Evolutionary conservation across 2,329 filamentous ascomycete genomes (phyloP).

Genomic region (Emergomyces pasteurianus): DNA sequence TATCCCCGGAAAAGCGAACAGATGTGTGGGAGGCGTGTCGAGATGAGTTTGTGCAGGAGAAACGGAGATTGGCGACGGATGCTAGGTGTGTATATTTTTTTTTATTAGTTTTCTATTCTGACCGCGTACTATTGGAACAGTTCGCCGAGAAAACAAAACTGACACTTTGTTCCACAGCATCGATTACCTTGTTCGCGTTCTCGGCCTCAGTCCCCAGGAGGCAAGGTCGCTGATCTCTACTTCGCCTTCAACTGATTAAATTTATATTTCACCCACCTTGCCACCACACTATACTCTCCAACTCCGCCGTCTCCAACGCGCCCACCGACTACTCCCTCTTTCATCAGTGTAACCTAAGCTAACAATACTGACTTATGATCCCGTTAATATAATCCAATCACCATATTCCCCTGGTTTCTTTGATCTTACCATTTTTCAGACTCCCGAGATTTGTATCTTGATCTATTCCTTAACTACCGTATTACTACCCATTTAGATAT

Average conservation of each 20-base stretch:
- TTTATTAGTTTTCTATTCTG: background rate
- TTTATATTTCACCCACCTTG: background rate
- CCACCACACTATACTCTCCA: background rate
- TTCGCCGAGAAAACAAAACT: background rate
- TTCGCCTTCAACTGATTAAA: background rate
- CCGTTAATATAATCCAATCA: background rate
- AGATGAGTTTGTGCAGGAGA: conserved; percentile 60
- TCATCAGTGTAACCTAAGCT: background rate
- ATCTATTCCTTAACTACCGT: background rate
- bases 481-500: background rate
- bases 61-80: conserved; percentile 53
- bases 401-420: background rate
- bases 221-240: conserved; percentile 35
- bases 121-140: too few relatives aligned
- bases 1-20: conserved; percentile 55
- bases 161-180: conserved; percentile 33
- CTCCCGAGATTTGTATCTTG: background rate
- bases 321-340: background rate
- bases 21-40: conserved; percentile 61
- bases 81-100: conserved; percentile 56
- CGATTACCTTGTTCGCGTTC: conserved; percentile 52
- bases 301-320: background rate
- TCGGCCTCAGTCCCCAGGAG: conserved; percentile 44
- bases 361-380: background rate
- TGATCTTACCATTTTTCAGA: background rate